A percentile compares a stretch with the other conserved stretches of the same genome.
Conservation (phyloP, 805 yeast species). For the Helenozyma baotianmanensis region DNA sequence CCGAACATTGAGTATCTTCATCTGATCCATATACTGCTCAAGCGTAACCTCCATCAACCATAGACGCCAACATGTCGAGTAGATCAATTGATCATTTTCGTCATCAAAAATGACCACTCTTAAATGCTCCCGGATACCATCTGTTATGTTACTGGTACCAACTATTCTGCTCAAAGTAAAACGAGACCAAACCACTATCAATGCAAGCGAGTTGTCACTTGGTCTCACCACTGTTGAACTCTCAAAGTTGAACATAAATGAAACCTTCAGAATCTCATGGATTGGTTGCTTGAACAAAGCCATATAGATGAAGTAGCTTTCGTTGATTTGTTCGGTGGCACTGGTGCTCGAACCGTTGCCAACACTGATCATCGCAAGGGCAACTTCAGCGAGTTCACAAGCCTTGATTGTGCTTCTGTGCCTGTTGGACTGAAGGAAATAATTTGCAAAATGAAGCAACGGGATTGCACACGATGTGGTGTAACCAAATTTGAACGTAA, state of each 20-base stretch:
- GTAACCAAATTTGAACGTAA: conserved; percentile 37
- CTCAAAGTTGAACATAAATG: conserved; percentile 10
- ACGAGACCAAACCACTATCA: too few species aligned
- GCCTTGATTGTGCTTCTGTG: conserved; percentile 31
- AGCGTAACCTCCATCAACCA: conserved; percentile 8
- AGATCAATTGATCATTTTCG: conserved; percentile 1
- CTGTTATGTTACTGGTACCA: too few species aligned
- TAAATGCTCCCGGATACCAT: not conserved
- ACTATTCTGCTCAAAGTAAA: too few species aligned
- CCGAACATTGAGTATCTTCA: not conserved
- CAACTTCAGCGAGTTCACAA: conserved; percentile 37
- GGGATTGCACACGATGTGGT: conserved; percentile 37
- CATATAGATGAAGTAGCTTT: conserved; percentile 36
- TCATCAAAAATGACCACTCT: not conserved
- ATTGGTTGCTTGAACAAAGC: conserved; percentile 42
- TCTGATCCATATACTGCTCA: conserved; percentile 6
- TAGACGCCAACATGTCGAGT: conserved; percentile 1
- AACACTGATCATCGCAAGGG: conserved; percentile 32
- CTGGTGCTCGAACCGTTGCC: conserved; percentile 30
- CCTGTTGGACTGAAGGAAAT: conserved; percentile 22
- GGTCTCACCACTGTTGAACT: not conserved
- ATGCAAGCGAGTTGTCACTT: not conserved
- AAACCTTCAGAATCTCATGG: conserved; percentile 25
- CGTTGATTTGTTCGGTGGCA: conserved; percentile 35
- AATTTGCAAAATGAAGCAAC: conserved; percentile 36